These are phyloP conservation scores for Thymus mandschuricus DNA, from an alignment of 257 asterid species.

Conservation along the genomic window DNA sequence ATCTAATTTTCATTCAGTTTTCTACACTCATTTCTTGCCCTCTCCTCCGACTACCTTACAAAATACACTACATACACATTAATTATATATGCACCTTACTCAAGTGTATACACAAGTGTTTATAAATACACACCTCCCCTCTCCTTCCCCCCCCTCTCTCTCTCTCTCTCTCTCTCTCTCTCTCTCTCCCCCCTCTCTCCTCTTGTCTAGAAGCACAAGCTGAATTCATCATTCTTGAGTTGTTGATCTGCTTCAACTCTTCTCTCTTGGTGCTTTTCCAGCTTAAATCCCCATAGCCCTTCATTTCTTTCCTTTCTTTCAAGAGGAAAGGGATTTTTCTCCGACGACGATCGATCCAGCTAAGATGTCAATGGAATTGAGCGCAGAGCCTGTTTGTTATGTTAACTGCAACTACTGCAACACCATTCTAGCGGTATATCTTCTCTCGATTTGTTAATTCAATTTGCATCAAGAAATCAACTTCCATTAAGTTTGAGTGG, in stretches of 20 bases:
- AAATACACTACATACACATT: conserved; percentile 25
- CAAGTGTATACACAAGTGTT: background rate
- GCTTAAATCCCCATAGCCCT: conserved; percentile 7
- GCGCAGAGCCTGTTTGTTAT: conserved; percentile 82
- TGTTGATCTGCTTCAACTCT: conserved; percentile 37
- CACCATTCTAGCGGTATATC: conserved; percentile 85
- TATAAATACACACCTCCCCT: background rate
- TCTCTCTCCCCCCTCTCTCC: conserved; percentile 14
- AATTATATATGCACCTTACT: conserved; percentile 8
- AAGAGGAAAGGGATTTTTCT: background rate
- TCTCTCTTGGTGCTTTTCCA: conserved; percentile 17
- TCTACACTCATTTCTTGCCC: conserved; percentile 39
- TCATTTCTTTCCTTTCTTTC: background rate
- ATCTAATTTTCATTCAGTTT: conserved; percentile 30
- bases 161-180: conserved; percentile 21
- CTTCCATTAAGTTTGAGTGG: background rate
- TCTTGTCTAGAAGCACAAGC: conserved; percentile 40
- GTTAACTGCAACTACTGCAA: conserved; percentile 94
- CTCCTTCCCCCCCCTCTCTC: conserved; percentile 27
- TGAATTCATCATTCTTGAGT: conserved; percentile 10
- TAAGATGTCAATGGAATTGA: conserved; percentile 69
- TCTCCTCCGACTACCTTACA: conserved; percentile 28
- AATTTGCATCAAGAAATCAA: conserved; percentile 21
- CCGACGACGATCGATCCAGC: conserved; percentile 37
- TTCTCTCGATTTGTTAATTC: background rate